phyloP scores from a whole-genome alignment of 2,329 filamentous ascomycete species.

The Esteya vermicola region DNA sequence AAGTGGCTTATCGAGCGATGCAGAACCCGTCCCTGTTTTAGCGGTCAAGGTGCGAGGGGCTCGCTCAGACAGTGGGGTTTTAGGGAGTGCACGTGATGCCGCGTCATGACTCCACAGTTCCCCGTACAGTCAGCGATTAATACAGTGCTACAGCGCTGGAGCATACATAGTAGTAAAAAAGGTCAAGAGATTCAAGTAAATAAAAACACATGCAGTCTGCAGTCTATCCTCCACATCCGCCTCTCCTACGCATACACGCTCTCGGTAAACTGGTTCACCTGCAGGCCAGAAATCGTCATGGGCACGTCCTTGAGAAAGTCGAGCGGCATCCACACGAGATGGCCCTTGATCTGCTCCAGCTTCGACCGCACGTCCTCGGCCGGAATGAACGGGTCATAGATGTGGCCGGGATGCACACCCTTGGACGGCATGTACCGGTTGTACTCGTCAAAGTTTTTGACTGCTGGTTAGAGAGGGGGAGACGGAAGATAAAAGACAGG shows the following conservation, averaged over 20 bases:
- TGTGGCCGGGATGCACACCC: conserved; percentile 67
- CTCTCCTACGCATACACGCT: conserved; percentile 56
- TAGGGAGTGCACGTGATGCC: conserved; percentile 7
- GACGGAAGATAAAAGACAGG: neutral
- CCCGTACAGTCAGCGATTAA: too few species aligned
- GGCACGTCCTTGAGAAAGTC: conserved; percentile 70
- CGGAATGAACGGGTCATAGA: conserved; percentile 68
- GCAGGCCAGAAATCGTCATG: conserved; percentile 81
- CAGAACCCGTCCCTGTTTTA: neutral
- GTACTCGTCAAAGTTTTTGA: conserved; percentile 85
- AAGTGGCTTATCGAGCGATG: too few species aligned
- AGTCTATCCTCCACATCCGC: neutral
- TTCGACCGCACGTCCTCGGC: conserved; percentile 59
- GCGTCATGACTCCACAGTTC: conserved; percentile 1
- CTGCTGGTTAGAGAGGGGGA: conserved; percentile 19
- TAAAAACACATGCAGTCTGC: too few species aligned
- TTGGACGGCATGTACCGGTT: conserved; percentile 59
- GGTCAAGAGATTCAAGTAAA: too few species aligned
- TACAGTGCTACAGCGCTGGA: neutral
- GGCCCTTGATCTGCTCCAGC: conserved; percentile 68
- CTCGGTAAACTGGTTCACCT: conserved; percentile 77
- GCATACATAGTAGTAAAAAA: too few species aligned
- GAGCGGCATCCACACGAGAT: conserved; percentile 92
- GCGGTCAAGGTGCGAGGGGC: neutral
- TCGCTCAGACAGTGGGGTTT: too few species aligned